Evolutionary conservation across 352 stramenopile genomes (phyloP).

Genomic region (Globisporangium cystogenes): DNA sequence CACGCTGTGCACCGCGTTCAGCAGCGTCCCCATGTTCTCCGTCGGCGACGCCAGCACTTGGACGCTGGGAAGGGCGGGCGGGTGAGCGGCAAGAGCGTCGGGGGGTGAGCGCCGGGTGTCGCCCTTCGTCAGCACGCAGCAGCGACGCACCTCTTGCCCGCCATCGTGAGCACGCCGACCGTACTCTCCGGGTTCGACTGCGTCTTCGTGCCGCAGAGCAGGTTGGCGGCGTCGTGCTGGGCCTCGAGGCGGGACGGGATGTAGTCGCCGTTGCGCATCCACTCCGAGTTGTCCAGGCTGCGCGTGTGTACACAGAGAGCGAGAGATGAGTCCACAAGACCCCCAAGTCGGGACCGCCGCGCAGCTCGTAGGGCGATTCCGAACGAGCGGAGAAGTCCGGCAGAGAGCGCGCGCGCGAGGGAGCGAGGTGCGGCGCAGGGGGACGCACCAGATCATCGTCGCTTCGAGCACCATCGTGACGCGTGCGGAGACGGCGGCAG

Average conservation of each 20-base stretch:
- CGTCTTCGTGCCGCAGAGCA: conserved; percentile 96
- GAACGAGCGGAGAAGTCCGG: neutral
- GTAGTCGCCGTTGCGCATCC: conserved; percentile 99
- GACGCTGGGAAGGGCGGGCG: no score
- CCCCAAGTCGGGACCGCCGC: no score
- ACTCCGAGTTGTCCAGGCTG: conserved; percentile 96
- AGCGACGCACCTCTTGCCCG: conserved; percentile 68
- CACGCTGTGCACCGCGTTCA: conserved; percentile 92
- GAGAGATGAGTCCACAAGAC: neutral
- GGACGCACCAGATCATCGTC: conserved; percentile 82
- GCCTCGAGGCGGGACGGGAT: conserved; percentile 96
- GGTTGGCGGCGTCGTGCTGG: conserved; percentile 97
- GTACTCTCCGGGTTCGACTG: conserved; percentile 98
- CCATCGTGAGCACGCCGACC: conserved; percentile 96
- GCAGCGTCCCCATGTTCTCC: conserved; percentile 97
- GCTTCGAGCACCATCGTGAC: conserved; percentile 81
- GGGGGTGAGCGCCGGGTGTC: no score
- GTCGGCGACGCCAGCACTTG: conserved; percentile 95
- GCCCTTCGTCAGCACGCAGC: no score
- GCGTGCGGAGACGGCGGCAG: neutral
- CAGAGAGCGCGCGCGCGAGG: neutral
- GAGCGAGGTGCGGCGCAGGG: neutral
- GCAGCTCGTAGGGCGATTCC: neutral
- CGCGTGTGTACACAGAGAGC: neutral
- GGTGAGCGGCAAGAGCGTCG: no score